A percentile compares a stretch with the other conserved stretches of the same genome.
Conservation (phyloP, 2,329 filamentous ascomycete genomes). For the Myriosclerotinia duriaeana region DNA sequence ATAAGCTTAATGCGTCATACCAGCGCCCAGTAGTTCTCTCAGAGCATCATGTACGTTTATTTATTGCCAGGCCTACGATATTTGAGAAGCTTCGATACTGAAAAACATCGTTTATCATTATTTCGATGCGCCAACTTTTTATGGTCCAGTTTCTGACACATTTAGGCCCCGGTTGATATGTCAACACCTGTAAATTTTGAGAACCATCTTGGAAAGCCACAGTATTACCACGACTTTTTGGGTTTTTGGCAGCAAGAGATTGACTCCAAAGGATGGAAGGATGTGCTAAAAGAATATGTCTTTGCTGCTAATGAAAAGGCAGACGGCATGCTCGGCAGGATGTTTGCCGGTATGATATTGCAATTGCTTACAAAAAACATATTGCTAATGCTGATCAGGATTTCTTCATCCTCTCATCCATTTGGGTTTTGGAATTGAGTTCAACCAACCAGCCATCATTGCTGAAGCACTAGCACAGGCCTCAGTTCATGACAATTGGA, state of each 20-base stretch:
- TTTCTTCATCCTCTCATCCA: slow-evolving; percentile 81
- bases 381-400: slow-evolving; percentile 44
- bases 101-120: background rate
- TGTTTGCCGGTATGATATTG: slow-evolving; percentile 57
- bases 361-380: too few relatives aligned
- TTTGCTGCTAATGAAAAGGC: slow-evolving; percentile 65
- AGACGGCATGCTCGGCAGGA: slow-evolving; percentile 66
- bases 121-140: background rate
- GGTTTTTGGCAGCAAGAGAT: slow-evolving; percentile 76
- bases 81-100: background rate
- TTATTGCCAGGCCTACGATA: too few relatives aligned
- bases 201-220: slow-evolving; percentile 59
- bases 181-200: slow-evolving; percentile 54
- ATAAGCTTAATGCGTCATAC: slow-evolving; percentile 63
- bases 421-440: slow-evolving; percentile 81
- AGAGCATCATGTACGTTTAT: slow-evolving; percentile 41
- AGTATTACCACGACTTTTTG: slow-evolving; percentile 72
- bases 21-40: slow-evolving; percentile 56
- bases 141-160: slow-evolving; percentile 38
- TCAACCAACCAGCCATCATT: slow-evolving; percentile 75
- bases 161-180: slow-evolving; percentile 46
- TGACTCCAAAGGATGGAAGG: slow-evolving; percentile 59
- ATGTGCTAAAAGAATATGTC: slow-evolving; percentile 64
- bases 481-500: slow-evolving; percentile 61
- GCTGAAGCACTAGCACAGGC: slow-evolving; percentile 78